Percentiles rank a stretch among this genome's conserved stretches.
These are phyloP conservation scores for Geranomyces variabilis DNA, from an alignment of 192 early-diverging fungal species.

Conservation along the genomic window DNA sequence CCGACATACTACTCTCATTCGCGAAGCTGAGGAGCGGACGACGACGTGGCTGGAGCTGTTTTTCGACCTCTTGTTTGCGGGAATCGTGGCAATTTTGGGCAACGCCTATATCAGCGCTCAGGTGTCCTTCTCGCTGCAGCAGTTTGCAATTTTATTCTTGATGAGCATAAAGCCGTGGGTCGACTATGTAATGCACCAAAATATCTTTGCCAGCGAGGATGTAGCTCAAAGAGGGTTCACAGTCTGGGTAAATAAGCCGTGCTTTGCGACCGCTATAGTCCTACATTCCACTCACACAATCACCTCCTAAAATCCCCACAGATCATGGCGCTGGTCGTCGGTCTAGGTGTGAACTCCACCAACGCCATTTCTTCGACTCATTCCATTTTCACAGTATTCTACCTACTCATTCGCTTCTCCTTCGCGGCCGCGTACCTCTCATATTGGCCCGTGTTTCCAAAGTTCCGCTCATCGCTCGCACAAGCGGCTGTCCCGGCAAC, in stretches of 20 bases:
- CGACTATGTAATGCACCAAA: background rate
- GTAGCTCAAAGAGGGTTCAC: background rate
- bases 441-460: background rate
- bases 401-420: slow-evolving; percentile 7
- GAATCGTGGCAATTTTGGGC: background rate
- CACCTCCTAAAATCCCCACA: background rate
- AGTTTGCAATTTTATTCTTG: slow-evolving; percentile 6
- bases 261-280: background rate
- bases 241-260: background rate
- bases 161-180: slow-evolving; percentile 13
- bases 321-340: slow-evolving; percentile 16
- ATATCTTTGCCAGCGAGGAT: slow-evolving; percentile 12
- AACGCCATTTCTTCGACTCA: background rate
- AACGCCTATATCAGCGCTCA: background rate
- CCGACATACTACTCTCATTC: background rate
- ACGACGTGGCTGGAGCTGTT: slow-evolving; percentile 14
- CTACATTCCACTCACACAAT: background rate
- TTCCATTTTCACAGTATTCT: slow-evolving; percentile 6
- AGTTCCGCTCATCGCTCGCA: background rate
- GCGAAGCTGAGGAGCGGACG: slow-evolving; percentile 1
- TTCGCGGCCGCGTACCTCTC: slow-evolving; percentile 1
- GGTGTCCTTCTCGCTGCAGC: background rate
- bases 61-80: slow-evolving; percentile 6
- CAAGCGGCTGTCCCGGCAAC: background rate
- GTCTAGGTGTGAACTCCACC: background rate